Conservation (phyloP, 495 filamentous ascomycete species). For the Aspergillus leporis region DNA sequence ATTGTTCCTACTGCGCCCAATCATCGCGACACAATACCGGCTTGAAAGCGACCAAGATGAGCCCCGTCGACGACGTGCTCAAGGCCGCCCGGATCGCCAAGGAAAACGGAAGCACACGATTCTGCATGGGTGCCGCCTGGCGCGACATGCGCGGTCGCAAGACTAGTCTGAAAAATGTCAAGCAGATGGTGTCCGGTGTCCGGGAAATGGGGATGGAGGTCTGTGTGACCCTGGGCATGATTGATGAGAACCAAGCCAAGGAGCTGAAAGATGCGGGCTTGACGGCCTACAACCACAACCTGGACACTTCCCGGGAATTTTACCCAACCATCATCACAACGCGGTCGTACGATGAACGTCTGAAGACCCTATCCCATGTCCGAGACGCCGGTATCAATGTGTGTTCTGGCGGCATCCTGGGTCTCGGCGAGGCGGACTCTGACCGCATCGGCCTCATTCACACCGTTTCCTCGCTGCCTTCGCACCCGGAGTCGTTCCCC, state of each 20-base stretch:
- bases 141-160: conserved; percentile 88
- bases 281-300: conserved; percentile 88
- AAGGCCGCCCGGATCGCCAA: conserved; percentile 72
- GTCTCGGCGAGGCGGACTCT: conserved; percentile 69
- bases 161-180: conserved; percentile 72
- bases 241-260: conserved; percentile 71
- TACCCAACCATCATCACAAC: conserved; percentile 82
- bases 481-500: conserved; percentile 81
- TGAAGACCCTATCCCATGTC: conserved; percentile 72
- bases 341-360: conserved; percentile 77
- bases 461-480: conserved; percentile 71
- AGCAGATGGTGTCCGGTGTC: conserved; percentile 77
- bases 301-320: conserved; percentile 83
- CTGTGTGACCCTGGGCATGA: conserved; percentile 88
- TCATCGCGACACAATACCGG: conserved; percentile 78
- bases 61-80: conserved; percentile 74
- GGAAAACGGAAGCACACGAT: conserved; percentile 76
- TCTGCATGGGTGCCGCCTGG: conserved; percentile 93
- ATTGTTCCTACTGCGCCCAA: conserved; percentile 88
- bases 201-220: conserved; percentile 79
- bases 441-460: conserved; percentile 79
- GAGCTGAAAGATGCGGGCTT: conserved; percentile 80
- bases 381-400: conserved; percentile 82
- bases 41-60: conserved; percentile 73
- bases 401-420: conserved; percentile 80